phyloP scores from a whole-genome alignment of 305 asterid species.

The Solanum hybrid region DNA sequence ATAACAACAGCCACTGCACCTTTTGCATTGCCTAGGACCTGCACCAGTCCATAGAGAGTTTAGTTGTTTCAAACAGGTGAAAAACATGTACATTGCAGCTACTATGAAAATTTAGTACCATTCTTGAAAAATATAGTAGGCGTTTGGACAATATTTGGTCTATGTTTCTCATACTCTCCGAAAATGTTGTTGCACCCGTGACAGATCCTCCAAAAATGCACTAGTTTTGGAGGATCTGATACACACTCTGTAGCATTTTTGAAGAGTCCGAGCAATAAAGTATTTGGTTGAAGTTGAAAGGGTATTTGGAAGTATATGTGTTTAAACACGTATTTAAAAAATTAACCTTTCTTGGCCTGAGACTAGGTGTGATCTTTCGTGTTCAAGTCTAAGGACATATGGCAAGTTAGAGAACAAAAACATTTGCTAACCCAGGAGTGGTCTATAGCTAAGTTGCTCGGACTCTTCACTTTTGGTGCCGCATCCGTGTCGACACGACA shows the following conservation, averaged over 20 bases:
- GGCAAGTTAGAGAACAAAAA: background rate
- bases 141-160: background rate
- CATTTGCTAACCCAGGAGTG: background rate
- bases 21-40: slow-evolving; percentile 94
- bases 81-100: background rate
- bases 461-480: no score
- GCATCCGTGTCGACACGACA: no score
- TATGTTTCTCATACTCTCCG: background rate
- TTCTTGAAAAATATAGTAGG: background rate
- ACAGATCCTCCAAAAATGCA: background rate
- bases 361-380: background rate
- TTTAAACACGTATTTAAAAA: background rate
- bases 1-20: slow-evolving; percentile 96
- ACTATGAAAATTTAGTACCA: background rate
- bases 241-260: background rate
- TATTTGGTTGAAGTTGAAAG: background rate
- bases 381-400: background rate
- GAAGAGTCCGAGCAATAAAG: background rate
- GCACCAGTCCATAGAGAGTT: background rate
- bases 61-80: background rate
- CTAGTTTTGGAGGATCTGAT: background rate
- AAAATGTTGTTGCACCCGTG: background rate
- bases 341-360: background rate
- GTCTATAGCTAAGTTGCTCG: background rate
- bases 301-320: background rate